Conservation (phyloP, 2,329 filamentous ascomycete genomes). For the Pseudohalonectria lignicola region DNA sequence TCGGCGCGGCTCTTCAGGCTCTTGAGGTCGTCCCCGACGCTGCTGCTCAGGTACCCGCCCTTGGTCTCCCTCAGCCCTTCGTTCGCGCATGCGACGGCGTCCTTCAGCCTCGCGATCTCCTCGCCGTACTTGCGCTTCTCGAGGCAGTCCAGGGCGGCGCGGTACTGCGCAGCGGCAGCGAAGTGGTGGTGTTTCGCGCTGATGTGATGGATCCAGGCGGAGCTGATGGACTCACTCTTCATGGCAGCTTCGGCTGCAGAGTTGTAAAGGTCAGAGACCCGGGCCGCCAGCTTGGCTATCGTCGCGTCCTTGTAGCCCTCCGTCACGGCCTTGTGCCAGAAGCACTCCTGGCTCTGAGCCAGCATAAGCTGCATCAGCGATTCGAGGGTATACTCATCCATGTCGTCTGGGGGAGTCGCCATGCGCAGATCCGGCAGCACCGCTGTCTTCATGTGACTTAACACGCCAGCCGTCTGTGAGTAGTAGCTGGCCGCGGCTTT, state of each 20-base stretch:
- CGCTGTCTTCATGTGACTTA: slow-evolving; percentile 64
- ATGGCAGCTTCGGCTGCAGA: slow-evolving; percentile 75
- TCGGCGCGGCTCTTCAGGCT: slow-evolving; percentile 71
- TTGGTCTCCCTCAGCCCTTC: slow-evolving; percentile 78
- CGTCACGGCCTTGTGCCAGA: slow-evolving; percentile 95
- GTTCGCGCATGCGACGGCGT: slow-evolving; percentile 71
- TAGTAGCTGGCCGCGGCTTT: slow-evolving; percentile 87
- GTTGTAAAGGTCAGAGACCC: slow-evolving; percentile 85
- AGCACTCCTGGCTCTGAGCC: slow-evolving; percentile 92
- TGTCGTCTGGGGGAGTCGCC: slow-evolving; percentile 81
- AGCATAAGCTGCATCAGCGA: slow-evolving; percentile 75
- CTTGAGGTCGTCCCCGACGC: slow-evolving; percentile 71
- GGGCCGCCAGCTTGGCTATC: slow-evolving; percentile 80
- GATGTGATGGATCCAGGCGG: slow-evolving; percentile 96
- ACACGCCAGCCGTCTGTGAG: slow-evolving; percentile 73
- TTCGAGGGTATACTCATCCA: slow-evolving; percentile 82
- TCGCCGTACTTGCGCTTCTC: slow-evolving; percentile 94
- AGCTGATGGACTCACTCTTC: slow-evolving; percentile 80
- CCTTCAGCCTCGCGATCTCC: slow-evolving; percentile 76
- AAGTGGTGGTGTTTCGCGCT: slow-evolving; percentile 97
- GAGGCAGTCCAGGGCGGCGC: slow-evolving; percentile 79
- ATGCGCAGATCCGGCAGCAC: slow-evolving; percentile 74
- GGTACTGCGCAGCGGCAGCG: slow-evolving; percentile 86
- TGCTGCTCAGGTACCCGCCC: slow-evolving; percentile 56
- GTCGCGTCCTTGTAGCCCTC: slow-evolving; percentile 86